Evolutionary conservation across 306 rosid species (phyloP).

Genomic region (Styphnolobium japonicum): DNA sequence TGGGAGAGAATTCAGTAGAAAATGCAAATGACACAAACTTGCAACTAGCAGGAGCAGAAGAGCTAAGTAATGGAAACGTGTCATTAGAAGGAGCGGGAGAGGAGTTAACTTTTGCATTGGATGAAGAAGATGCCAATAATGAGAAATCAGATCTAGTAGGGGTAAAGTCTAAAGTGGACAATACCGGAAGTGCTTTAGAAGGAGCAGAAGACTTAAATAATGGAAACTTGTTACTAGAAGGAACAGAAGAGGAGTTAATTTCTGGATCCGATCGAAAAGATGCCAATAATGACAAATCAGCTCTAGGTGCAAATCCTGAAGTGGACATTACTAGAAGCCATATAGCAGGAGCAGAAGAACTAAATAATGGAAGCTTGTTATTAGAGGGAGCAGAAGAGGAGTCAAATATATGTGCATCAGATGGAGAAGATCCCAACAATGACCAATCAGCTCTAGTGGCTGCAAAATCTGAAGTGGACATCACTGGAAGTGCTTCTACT

Average conservation of each 20-base stretch:
- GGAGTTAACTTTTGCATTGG: slow-evolving; percentile 2
- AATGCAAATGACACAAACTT: slow-evolving; percentile 23
- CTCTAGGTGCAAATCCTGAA: slow-evolving; percentile 15
- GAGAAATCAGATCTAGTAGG: slow-evolving; percentile 29
- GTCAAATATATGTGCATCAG: not conserved
- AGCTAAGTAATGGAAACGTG: slow-evolving; percentile 22
- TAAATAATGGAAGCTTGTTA: not conserved
- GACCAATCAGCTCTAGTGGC: slow-evolving; percentile 17
- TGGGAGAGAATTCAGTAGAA: slow-evolving; percentile 33
- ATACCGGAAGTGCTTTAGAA: slow-evolving; percentile 14
- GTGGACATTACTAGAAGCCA: slow-evolving; percentile 26
- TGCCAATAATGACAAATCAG: not conserved
- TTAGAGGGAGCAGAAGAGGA: slow-evolving; percentile 13
- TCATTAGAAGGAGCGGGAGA: slow-evolving; percentile 18
- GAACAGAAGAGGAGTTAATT: not conserved
- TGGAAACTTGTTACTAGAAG: slow-evolving; percentile 1
- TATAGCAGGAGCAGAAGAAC: slow-evolving; percentile 21
- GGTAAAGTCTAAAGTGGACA: slow-evolving; percentile 31
- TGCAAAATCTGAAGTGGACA: slow-evolving; percentile 33
- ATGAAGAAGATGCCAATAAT: slow-evolving; percentile 7
- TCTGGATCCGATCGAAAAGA: not conserved
- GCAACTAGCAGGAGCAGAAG: slow-evolving; percentile 28
- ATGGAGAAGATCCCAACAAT: slow-evolving; percentile 22
- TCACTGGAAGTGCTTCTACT: slow-evolving; percentile 33
- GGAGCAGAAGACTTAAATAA: slow-evolving; percentile 5